Base-by-base conservation (phyloP, 176 grass and related monocot species). In the Echinochloa phyllopogon region DNA sequence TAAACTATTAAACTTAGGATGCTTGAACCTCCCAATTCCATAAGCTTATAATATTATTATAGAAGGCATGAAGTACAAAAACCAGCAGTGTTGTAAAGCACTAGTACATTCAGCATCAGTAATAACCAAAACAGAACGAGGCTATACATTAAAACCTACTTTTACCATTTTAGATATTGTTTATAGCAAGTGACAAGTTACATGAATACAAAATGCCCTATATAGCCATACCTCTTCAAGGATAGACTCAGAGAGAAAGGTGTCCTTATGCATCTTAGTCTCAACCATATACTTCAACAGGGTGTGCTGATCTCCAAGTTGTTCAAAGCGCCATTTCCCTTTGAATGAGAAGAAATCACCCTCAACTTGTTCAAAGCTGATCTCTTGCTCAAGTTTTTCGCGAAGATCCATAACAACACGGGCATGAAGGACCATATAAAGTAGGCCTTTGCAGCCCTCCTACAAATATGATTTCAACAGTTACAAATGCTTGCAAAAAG, bases 361-460 rank as follows among this genome's bases (percentile, higher is more conserved):
- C 80, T 98, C 96, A 23, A 90, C 93, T 90, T 98, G 96, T 58
- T 98, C 96, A 80, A 98, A 98, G 69, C 93, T 90, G 72, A 98
- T 95, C 74, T 95, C 88, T 43, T 72, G 77, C 86, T 92, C 93
- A 82, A 76, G 76, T 77, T 94, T 90, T 81, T 98, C 93, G 20
- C 72, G 86, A 62, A 98, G 90, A 90, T 98, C 96, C 86, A 98
- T 91, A 75, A 98, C 74, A 55, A 98, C 96, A 75, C 93, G 91
- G 36, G 96, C 96, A 71, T 98, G 96, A 79, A 98, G 93, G 20
- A 98, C 96, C 96, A 98, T 95, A 72, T 98, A 98, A 41, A 98
- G 74, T 53, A 98, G 82, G 42, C 93, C 91, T 80, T 98, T 98
- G 89, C 96, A 98, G 25, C 96, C 96, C 82, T 98, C 96, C 96